Conservation (phyloP, 495 filamentous ascomycete genomes). For the Thermothielavioides terrestris region DNA sequence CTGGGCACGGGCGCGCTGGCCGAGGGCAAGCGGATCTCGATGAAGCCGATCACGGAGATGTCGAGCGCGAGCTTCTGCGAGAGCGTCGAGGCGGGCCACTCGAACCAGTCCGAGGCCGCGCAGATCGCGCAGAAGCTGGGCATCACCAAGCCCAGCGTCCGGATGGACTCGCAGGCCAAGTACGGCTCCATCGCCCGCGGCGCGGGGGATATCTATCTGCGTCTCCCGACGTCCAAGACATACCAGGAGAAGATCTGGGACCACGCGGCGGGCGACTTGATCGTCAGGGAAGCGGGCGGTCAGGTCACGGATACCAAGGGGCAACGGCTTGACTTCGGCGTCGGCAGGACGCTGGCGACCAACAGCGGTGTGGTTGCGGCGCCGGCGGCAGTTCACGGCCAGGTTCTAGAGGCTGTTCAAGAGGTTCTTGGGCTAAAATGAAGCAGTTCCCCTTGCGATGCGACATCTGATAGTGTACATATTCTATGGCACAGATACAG, state of each 20-base stretch:
- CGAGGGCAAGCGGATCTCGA: constrained; percentile 56
- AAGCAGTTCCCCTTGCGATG: not conserved
- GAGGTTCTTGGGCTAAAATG: constrained; percentile 51
- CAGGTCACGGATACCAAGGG: constrained; percentile 81
- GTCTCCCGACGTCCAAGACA: constrained; percentile 69
- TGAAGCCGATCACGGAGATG: constrained; percentile 68
- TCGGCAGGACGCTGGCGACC: constrained; percentile 71
- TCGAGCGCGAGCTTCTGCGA: constrained; percentile 84
- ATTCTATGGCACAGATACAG: constrained; percentile 16
- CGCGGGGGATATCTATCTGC: constrained; percentile 87
- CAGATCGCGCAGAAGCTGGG: constrained; percentile 75
- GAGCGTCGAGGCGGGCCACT: constrained; percentile 86
- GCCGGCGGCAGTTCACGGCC: constrained; percentile 58
- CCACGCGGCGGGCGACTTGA: constrained; percentile 91
- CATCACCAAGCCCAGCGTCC: constrained; percentile 75
- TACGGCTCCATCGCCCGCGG: constrained; percentile 94
- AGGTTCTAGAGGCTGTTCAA: constrained; percentile 77
- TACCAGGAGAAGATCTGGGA: constrained; percentile 99
- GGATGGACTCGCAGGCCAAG: constrained; percentile 97
- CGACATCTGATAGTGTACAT: constrained; percentile 23
- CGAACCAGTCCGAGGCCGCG: constrained; percentile 74
- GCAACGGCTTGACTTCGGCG: constrained; percentile 70
- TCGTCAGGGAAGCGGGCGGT: constrained; percentile 90
- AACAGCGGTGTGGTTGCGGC: constrained; percentile 95
- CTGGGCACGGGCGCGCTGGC: constrained; percentile 51